phyloP scores from a whole-genome alignment of 352 stramenopile species.

The Globisporangium emineosum region DNA sequence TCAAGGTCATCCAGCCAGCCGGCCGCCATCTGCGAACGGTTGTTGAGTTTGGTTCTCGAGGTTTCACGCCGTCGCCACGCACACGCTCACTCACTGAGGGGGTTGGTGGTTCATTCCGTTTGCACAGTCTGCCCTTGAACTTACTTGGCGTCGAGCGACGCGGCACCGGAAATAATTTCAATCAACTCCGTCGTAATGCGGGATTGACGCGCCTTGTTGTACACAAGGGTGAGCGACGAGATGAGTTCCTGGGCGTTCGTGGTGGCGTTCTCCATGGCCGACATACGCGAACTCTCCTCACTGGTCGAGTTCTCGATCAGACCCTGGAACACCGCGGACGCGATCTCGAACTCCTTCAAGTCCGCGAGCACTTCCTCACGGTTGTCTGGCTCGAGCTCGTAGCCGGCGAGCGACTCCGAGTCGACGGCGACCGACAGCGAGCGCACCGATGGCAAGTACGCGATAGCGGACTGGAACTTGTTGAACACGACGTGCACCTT shows the following conservation, averaged over 20 bases:
- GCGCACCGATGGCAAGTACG: constrained; percentile 93
- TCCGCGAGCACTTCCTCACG: constrained; percentile 96
- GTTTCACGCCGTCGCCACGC: constrained; percentile 3
- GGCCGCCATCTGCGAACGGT: background rate
- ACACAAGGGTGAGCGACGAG: constrained; percentile 87
- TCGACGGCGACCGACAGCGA: constrained; percentile 55
- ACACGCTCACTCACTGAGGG: constrained; percentile 5
- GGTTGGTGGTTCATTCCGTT: background rate
- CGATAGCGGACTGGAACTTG: constrained; percentile 95
- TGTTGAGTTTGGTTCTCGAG: constrained; percentile 3
- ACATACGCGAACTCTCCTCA: constrained; percentile 98
- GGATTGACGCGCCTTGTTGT: constrained; percentile 93
- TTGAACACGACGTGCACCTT: constrained; percentile 97
- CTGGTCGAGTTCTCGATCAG: constrained; percentile 97
- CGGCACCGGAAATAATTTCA: constrained; percentile 98
- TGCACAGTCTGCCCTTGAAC: background rate
- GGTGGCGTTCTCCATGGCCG: constrained; percentile 98
- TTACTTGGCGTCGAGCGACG: constrained; percentile 90
- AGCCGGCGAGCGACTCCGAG: constrained; percentile 83
- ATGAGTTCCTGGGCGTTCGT: constrained; percentile 99
- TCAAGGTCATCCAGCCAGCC: background rate
- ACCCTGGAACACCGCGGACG: constrained; percentile 91
- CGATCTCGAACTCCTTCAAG: constrained; percentile 95
- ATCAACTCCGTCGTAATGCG: constrained; percentile 97
- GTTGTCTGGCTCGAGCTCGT: constrained; percentile 98